Base-by-base conservation (phyloP, 1,284 basidiomycete genomes). In the Ganoderma boninense region DNA sequence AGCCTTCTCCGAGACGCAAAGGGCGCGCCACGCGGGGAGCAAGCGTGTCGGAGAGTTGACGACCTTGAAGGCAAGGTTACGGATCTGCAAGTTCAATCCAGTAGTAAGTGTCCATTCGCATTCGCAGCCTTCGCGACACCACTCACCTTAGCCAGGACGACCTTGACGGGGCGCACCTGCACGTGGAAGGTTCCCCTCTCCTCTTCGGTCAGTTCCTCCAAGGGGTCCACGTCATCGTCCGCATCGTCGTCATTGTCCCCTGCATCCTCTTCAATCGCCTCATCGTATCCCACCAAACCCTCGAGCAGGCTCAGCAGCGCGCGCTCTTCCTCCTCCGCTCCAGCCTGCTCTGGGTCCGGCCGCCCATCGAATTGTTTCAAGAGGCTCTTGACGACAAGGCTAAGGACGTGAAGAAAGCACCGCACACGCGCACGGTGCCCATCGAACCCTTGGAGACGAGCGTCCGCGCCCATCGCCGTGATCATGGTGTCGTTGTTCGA, bases 281-380 rank as follows among this genome's bases (percentile, higher is more conserved):
- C 7, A 23, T 23, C 10, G 1, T 52, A 6, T 3, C 5, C n/a
- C n/a, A 11, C 2, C 4, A 20, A 2, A 18, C 18, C 46, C 4
- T 13, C 18, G 4, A 49, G 46, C 4, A 18, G 6, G 3, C 10
- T 20, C 6, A n/a, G 4, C 1, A 7, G 23, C 11, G 13, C 26
- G 2, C 11, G 10, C 5, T 11, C 11, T 2, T 7, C 52, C 10
- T 1, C 23, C 1, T 4, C 13, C 23, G 1, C 0, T 3, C 3
- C 35, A 3, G 35, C 35, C 35, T 35, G 3, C 11, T 14, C 26
- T 7, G 35, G 26, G 5, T 2, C 26, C 5, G 52, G 18, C 10
- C 11, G 1, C 11, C 11, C 14, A 11, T 54, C 52, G 6, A 54
- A 54, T 29, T 54, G 52, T 5, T 29, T 4, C 10, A 54, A 14